These are phyloP conservation scores for Bolboschoenoplectus hybrid DNA, from an alignment of 202 grass and related monocot species.

Conservation along the genomic window DNA sequence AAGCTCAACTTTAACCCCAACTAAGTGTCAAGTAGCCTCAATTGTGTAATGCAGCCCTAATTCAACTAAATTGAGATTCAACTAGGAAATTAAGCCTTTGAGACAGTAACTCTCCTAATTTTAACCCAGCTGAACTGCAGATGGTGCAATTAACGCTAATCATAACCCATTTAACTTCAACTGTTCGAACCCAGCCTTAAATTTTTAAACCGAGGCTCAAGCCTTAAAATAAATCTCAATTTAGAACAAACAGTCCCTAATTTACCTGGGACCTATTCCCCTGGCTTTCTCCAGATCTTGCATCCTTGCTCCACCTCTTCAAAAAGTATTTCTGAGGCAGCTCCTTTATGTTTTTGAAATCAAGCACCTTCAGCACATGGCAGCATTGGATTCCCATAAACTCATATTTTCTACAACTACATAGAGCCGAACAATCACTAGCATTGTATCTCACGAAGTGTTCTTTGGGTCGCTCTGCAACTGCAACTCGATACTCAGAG, in stretches of 20 bases:
- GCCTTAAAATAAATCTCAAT: neutral
- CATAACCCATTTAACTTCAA: constrained; percentile 20
- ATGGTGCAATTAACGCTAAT: neutral
- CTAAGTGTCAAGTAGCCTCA: constrained; percentile 19
- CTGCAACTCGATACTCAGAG: constrained; percentile 77
- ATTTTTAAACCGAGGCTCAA: neutral
- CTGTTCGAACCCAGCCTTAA: neutral
- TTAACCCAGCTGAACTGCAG: neutral
- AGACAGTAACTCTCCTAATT: neutral
- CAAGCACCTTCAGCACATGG: constrained; percentile 75
- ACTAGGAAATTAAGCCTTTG: neutral
- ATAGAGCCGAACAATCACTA: constrained; percentile 60
- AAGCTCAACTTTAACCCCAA: constrained; percentile 9
- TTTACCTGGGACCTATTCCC: constrained; percentile 35
- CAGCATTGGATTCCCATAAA: constrained; percentile 80
- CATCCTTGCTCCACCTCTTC: constrained; percentile 78
- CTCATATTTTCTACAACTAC: constrained; percentile 77
- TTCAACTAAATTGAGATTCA: neutral
- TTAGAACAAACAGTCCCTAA: neutral
- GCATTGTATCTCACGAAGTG: constrained; percentile 77
- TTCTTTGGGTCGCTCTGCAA: constrained; percentile 70
- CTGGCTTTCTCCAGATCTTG: constrained; percentile 56
- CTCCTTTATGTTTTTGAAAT: constrained; percentile 88
- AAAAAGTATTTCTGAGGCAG: constrained; percentile 74
- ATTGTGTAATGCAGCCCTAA: neutral